phyloP scores from a whole-genome alignment of 192 early-diverging fungal species.

The Gonapodya sp. region DNA sequence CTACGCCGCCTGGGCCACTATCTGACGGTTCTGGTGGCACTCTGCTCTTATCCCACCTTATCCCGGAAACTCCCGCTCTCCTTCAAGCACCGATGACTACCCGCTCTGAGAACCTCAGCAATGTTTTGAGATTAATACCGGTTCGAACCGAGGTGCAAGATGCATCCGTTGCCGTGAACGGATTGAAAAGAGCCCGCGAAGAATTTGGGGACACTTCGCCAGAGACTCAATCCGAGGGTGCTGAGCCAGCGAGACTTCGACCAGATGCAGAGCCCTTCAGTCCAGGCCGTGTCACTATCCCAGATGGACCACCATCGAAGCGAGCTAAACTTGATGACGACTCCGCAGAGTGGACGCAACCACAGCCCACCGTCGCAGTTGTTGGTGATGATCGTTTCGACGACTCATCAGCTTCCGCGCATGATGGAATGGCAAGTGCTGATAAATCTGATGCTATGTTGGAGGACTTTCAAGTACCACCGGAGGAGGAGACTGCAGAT shows the following conservation, averaged over 20 bases:
- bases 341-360: too few species aligned
- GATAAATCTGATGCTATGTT: not conserved
- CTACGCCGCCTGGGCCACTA: not conserved
- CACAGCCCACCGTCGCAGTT: too few species aligned
- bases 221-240: not conserved
- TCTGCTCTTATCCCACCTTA: not conserved
- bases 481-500: too few species aligned
- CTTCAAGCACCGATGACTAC: not conserved
- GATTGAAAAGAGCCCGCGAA: not conserved
- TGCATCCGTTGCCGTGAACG: not conserved
- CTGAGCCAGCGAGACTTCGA: not conserved
- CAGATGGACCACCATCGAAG: not conserved
- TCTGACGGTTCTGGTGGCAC: not conserved
- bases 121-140: not conserved
- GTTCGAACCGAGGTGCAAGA: not conserved
- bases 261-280: not conserved
- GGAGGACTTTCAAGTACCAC: not conserved
- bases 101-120: not conserved
- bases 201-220: not conserved
- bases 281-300: not conserved
- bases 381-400: too few species aligned
- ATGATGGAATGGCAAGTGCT: too few species aligned
- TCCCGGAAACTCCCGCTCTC: not conserved
- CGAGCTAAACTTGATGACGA: too few species aligned
- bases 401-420: too few species aligned